phyloP scores from a whole-genome alignment of 2,329 filamentous ascomycete species.

The Sarocladium brachiariae region DNA sequence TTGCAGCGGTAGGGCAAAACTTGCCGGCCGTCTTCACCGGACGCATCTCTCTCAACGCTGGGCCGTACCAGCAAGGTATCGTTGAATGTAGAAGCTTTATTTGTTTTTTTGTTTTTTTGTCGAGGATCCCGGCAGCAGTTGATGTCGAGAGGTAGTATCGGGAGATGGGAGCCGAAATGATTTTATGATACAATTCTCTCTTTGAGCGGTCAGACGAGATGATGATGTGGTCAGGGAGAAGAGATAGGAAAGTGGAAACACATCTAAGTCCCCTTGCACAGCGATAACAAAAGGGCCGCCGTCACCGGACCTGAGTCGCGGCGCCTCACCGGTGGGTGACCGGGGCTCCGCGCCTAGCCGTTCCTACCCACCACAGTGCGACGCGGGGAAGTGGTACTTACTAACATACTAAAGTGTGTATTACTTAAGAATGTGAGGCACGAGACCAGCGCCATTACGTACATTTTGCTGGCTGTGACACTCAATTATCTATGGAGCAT shows the following conservation, averaged over 20 bases:
- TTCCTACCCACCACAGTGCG: conserved; percentile 8
- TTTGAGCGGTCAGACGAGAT: neutral
- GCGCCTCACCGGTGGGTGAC: neutral
- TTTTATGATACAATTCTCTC: neutral
- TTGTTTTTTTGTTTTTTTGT: too few species aligned
- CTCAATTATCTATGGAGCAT: neutral
- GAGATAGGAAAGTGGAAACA: conserved; percentile 1
- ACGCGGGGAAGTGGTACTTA: conserved; percentile 1
- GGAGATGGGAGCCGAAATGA: neutral
- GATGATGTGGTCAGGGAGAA: too few species aligned
- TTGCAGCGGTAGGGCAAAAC: neutral
- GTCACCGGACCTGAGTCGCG: conserved; percentile 4
- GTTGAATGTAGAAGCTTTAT: too few species aligned
- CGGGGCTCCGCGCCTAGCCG: conserved; percentile 10
- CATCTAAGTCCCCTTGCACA: conserved; percentile 1
- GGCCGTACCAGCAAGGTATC: too few species aligned
- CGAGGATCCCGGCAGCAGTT: too few species aligned
- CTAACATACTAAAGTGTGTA: too few species aligned
- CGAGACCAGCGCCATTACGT: conserved; percentile 4
- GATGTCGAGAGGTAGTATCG: too few species aligned
- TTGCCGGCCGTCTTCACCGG: neutral
- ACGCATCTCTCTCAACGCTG: too few species aligned
- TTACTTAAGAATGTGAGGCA: neutral
- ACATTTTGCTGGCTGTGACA: conserved; percentile 4
- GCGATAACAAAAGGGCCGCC: neutral